Evolutionary conservation across 768 basidiomycete species (phyloP).

Genomic region (Chlorophyllum brunneum): DNA sequence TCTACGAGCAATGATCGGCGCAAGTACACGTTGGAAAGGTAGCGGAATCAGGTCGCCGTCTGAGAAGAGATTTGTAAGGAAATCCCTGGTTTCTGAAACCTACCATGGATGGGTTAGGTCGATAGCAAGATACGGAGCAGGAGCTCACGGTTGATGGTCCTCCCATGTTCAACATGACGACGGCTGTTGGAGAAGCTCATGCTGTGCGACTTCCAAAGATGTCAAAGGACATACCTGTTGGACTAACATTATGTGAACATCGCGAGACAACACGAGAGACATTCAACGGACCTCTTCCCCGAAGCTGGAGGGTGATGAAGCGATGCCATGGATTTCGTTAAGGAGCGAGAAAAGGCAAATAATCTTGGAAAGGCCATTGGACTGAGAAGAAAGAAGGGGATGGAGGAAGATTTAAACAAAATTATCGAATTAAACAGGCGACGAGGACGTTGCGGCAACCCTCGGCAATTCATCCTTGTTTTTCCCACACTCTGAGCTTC

Average conservation of each 20-base stretch:
- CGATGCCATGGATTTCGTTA: constrained; percentile 15
- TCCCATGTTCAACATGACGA: constrained; percentile 99
- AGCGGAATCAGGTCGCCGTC: constrained; percentile 94
- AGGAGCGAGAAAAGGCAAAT: constrained; percentile 22
- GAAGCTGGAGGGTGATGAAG: constrained; percentile 13
- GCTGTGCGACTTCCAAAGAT: constrained; percentile 10
- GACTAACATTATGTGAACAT: constrained; percentile 32
- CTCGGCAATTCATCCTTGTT: too few relatives aligned
- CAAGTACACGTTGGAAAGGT: constrained; percentile 85
- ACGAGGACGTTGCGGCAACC: too few relatives aligned
- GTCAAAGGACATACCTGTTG: constrained; percentile 47
- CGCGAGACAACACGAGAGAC: neutral
- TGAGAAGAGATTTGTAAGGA: constrained; percentile 87
- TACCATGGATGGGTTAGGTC: constrained; percentile 27
- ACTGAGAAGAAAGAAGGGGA: constrained; percentile 18
- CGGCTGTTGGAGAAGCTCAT: constrained; percentile 39
- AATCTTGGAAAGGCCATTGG: constrained; percentile 15
- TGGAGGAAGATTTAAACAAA: constrained; percentile 2
- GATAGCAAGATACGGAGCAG: constrained; percentile 6
- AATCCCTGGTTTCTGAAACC: constrained; percentile 91
- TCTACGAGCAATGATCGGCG: constrained; percentile 84
- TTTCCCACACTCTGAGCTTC: too few relatives aligned
- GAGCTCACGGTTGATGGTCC: constrained; percentile 83
- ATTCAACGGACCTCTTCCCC: constrained; percentile 22
- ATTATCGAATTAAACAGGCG: neutral